Base-by-base conservation (phyloP, 2,329 filamentous ascomycete species). In the Knufia petricola region DNA sequence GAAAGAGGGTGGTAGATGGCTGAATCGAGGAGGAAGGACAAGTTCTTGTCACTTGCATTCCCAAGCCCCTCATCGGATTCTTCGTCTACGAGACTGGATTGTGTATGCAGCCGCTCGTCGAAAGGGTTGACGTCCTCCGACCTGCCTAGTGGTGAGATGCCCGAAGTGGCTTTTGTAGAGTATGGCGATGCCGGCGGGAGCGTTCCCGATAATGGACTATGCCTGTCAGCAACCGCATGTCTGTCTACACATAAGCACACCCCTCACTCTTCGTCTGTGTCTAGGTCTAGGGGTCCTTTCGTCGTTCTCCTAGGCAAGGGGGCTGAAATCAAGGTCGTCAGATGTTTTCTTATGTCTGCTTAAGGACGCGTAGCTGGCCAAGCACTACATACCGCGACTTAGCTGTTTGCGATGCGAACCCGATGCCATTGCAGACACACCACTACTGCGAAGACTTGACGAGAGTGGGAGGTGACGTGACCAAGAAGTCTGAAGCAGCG, bases 1-100 rank as follows among this genome's bases (percentile, higher is more conserved):
- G 84, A 81, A 20, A 95, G 72, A 1, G 84, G 80, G 62, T 95
- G 89, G 69, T 90, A 95, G 49, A 89, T 83, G 55, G 87, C 79
- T 2, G 86, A 82, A 17, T 82, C 79, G 9, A 92, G 77, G 39
- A 95, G 79, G 63, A 84, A 90, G 15, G 82, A 79, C 57, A 95
- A 85, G 68, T 94, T 84, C 59, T 85, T 84, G n/a, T 71, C 63
- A 9, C 66, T 59, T 49, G 69, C 39, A 44, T 43, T 12, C 39
- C 31, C 26, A 55, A 50, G 40, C 39, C 39, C 36, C 26, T 46
- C n/a, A 50, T 59, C 46, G 59, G 56, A n/a, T 48, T 43, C n/a
- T 13, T 40, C 37, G 32, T 17, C 24, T 23, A 40, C 34, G 12
- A 48, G 21, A 31, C n/a, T 43, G 6, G 12, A 6, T 21, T 42